These are phyloP conservation scores for Suillus tomentosus DNA, from an alignment of 768 basidiomycete species.

Conservation along the genomic window DNA sequence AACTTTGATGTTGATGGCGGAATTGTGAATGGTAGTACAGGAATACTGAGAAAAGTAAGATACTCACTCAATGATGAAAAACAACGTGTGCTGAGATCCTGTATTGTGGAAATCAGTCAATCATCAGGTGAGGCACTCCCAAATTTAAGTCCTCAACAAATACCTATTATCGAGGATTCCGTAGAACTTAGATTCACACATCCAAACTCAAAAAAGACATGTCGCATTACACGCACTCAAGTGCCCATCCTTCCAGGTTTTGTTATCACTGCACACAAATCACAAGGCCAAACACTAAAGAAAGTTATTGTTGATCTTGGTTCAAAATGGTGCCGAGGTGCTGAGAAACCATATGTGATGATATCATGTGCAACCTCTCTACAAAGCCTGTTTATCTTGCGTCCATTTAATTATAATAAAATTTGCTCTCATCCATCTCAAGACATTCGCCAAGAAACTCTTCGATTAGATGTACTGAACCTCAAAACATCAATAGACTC, in stretches of 20 bases:
- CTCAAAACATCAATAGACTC: not conserved
- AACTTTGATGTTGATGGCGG: slow-evolving; percentile 42
- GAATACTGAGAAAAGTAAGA: slow-evolving; percentile 26
- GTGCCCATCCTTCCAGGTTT: slow-evolving; percentile 37
- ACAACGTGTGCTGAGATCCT: slow-evolving; percentile 21
- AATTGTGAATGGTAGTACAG: slow-evolving; percentile 38
- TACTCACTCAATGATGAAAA: slow-evolving; percentile 26
- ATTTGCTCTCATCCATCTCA: slow-evolving; percentile 12
- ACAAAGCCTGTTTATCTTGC: slow-evolving; percentile 32
- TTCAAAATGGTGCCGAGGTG: slow-evolving; percentile 17
- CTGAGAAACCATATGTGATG: slow-evolving; percentile 45
- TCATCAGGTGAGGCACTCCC: slow-evolving; percentile 17
- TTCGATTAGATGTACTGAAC: not conserved
- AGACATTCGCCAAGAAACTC: not conserved
- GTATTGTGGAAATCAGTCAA: slow-evolving; percentile 24
- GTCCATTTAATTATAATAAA: slow-evolving; percentile 23
- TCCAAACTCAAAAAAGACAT: slow-evolving; percentile 20
- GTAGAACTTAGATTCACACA: too few species aligned
- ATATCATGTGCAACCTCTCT: slow-evolving; percentile 35
- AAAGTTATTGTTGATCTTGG: not conserved
- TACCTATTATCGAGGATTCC: too few species aligned
- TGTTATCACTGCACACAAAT: not conserved
- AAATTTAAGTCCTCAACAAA: slow-evolving; percentile 1
- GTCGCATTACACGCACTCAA: slow-evolving; percentile 32
- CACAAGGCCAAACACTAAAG: not conserved